These are phyloP conservation scores for Arabidopsis suecica DNA, from an alignment of 345 rosid genomes.

Conservation along the genomic window DNA sequence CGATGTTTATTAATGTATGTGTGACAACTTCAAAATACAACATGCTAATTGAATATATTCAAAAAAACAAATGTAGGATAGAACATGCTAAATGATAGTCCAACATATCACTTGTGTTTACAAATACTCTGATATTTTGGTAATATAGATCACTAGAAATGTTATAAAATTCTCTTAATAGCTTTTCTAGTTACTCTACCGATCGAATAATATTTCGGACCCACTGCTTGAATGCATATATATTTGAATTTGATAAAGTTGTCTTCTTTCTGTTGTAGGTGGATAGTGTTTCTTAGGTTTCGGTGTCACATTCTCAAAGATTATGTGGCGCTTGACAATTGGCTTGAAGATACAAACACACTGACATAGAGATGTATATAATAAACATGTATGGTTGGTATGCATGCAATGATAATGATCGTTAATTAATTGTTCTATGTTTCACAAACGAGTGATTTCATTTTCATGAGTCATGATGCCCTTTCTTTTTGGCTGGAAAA, in stretches of 20 bases:
- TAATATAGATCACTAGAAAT: background rate
- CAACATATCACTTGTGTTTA: background rate
- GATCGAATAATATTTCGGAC: constrained; percentile 37
- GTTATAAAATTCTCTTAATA: background rate
- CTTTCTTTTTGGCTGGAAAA: constrained; percentile 4
- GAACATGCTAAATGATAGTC: background rate
- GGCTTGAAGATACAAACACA: constrained; percentile 13
- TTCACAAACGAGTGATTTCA: constrained; percentile 7
- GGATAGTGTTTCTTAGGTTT: constrained; percentile 32
- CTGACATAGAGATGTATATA: background rate
- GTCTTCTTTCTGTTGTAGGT: background rate
- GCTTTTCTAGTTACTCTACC: background rate
- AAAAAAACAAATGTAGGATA: background rate
- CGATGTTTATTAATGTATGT: constrained; percentile 14
- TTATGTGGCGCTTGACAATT: constrained; percentile 20
- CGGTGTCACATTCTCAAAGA: constrained; percentile 32
- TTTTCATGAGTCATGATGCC: constrained; percentile 19
- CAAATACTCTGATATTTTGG: constrained; percentile 16
- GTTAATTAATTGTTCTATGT: constrained; percentile 5
- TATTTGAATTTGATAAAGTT: constrained; percentile 12
- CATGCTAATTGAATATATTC: background rate
- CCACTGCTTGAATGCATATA: constrained; percentile 31
- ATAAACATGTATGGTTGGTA: constrained; percentile 16
- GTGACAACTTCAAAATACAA: background rate
- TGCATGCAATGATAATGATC: background rate